Evolutionary conservation across 163 green algal genomes (phyloP).

Genomic region (Chlorella variabilis): DNA sequence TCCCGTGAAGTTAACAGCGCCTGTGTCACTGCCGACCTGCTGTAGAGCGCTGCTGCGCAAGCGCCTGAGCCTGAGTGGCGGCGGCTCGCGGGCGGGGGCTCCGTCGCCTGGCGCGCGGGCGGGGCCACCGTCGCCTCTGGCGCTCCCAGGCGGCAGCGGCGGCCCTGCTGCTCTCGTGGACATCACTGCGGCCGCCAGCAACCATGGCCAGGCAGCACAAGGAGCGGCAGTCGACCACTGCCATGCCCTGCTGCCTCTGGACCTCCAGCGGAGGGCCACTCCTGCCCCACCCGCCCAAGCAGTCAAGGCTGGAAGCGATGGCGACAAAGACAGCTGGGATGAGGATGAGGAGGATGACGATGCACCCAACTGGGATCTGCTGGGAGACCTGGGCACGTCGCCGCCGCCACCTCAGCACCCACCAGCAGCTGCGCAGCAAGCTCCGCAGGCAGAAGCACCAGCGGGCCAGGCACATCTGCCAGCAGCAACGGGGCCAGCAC

Average conservation of each 20-base stretch:
- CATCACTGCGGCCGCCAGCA: slow-evolving; percentile 18
- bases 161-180: background rate
- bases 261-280: background rate
- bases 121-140: background rate
- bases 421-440: background rate
- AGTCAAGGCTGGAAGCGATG: background rate
- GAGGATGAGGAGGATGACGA: background rate
- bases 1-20: too few species aligned
- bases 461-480: too few species aligned
- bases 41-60: slow-evolving; percentile 3
- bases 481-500: background rate
- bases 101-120: too few species aligned
- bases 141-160: too few species aligned
- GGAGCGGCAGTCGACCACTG: background rate
- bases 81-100: background rate
- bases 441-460: background rate
- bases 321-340: background rate
- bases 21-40: too few species aligned
- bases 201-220: background rate
- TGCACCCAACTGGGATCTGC: slow-evolving; percentile 30
- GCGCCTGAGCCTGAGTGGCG: slow-evolving; percentile 3
- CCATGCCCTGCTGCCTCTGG: background rate
- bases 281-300: background rate
- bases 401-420: background rate
- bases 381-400: background rate